A percentile compares a stretch with the other conserved stretches of the same genome.
Conservation (phyloP, 225 moss, liverwort and hornwort species). For the Marchantia paleacea region DNA sequence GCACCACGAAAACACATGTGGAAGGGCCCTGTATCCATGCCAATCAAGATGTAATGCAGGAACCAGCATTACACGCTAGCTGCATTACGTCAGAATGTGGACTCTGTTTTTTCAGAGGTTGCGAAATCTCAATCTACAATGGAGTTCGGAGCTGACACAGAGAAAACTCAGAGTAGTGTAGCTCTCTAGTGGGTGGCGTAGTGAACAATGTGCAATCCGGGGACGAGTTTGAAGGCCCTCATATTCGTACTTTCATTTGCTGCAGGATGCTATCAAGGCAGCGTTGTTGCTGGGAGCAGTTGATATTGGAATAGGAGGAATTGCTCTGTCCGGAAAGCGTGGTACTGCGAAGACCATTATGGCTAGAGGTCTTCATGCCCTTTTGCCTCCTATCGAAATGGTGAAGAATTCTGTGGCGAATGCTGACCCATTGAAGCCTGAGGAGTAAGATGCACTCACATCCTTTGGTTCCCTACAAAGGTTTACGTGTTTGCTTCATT, state of each 20-base stretch:
- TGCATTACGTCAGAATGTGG: too few relatives aligned
- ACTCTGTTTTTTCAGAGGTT: background rate
- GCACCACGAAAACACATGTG: too few relatives aligned
- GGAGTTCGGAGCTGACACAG: background rate
- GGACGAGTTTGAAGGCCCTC: background rate
- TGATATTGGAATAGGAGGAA: slow-evolving; percentile 82
- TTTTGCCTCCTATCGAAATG: slow-evolving; percentile 87
- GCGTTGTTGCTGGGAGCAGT: slow-evolving; percentile 88
- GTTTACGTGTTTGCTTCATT: background rate
- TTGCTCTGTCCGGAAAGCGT: slow-evolving; percentile 87
- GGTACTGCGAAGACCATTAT: slow-evolving; percentile 97
- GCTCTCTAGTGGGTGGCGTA: background rate
- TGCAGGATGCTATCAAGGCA: slow-evolving; percentile 81
- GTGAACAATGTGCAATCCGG: background rate
- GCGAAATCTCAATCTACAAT: background rate
- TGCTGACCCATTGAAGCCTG: slow-evolving; percentile 63
- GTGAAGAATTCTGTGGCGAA: slow-evolving; percentile 73
- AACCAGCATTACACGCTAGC: too few relatives aligned
- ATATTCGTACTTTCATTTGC: background rate
- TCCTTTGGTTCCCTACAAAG: background rate
- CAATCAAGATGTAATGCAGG: too few relatives aligned
- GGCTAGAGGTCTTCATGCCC: slow-evolving; percentile 91
- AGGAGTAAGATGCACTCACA: slow-evolving; percentile 47
- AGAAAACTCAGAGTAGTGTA: background rate
- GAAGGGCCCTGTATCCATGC: too few relatives aligned